A percentile compares a stretch with the other conserved stretches of the same genome.
These are phyloP conservation scores for Gastrolobium bilobum DNA, from an alignment of 306 rosid species.

Conservation along the genomic window DNA sequence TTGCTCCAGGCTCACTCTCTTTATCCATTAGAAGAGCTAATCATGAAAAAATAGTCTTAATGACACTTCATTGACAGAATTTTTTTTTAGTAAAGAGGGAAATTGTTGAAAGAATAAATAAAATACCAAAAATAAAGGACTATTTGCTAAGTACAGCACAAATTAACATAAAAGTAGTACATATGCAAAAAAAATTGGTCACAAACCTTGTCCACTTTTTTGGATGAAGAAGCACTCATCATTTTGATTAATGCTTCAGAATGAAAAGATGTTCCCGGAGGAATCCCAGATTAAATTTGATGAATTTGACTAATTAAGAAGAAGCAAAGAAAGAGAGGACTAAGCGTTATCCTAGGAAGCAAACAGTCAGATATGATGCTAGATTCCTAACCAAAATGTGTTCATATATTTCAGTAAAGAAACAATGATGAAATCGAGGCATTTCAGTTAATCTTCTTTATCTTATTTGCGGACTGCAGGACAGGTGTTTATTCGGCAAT, in stretches of 20 bases:
- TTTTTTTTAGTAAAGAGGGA: not conserved
- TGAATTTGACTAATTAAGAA: not conserved
- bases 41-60: not conserved
- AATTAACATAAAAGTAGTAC: too few relatives aligned
- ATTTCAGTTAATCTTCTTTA: not conserved
- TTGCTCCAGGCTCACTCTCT: too few relatives aligned
- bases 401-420: not conserved
- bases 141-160: not conserved
- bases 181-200: not conserved
- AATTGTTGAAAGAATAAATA: not conserved
- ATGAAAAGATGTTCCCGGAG: not conserved
- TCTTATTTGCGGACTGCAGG: not conserved
- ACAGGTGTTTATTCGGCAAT: conserved; percentile 23
- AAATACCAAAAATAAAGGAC: not conserved
- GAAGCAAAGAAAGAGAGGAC: not conserved
- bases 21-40: too few relatives aligned
- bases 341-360: conserved; percentile 1
- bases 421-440: conserved; percentile 22
- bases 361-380: too few relatives aligned
- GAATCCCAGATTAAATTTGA: not conserved
- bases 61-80: not conserved
- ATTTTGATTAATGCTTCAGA: conserved; percentile 7
- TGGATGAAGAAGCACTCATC: conserved; percentile 16
- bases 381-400: too few relatives aligned
- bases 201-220: conserved; percentile 19